Percentiles rank a stretch among this genome's conserved stretches.
Evolutionary conservation across 495 filamentous ascomycete genomes (phyloP).

Genomic region (Acidiella bohemica): DNA sequence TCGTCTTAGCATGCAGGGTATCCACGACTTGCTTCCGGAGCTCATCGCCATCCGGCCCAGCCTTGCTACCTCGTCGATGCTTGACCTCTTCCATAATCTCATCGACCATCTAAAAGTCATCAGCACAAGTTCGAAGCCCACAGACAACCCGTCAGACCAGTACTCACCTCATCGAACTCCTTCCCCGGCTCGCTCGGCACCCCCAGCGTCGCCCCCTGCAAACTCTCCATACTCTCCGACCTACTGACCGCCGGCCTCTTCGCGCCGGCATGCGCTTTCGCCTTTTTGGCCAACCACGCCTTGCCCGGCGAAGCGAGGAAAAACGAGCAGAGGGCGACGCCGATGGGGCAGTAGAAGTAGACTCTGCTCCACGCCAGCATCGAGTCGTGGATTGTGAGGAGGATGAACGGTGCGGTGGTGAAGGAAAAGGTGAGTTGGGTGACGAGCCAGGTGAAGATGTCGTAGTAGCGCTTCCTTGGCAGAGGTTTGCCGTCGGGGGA

Average conservation of each 20-base stretch:
- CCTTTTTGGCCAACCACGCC: constrained; percentile 38
- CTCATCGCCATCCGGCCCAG: constrained; percentile 12
- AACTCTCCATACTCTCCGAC: constrained; percentile 21
- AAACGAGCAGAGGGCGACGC: constrained; percentile 45
- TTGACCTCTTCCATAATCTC: constrained; percentile 64
- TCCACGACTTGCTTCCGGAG: constrained; percentile 17
- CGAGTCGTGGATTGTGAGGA: constrained; percentile 54
- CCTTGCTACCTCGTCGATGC: constrained; percentile 32
- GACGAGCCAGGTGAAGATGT: constrained; percentile 60
- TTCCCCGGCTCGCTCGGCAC: constrained; percentile 60
- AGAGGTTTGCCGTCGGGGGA: constrained; percentile 54
- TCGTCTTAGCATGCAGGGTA: constrained; percentile 8
- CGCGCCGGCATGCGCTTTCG: constrained; percentile 42
- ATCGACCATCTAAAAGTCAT: constrained; percentile 53
- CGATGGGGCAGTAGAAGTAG: constrained; percentile 76
- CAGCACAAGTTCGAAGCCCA: no score
- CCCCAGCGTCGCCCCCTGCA: constrained; percentile 49
- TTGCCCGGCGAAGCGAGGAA: constrained; percentile 76
- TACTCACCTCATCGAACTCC: constrained; percentile 67
- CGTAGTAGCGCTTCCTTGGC: constrained; percentile 71
- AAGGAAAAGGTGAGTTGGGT: constrained; percentile 82
- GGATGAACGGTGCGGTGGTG: constrained; percentile 65
- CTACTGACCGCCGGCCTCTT: constrained; percentile 20
- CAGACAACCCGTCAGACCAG: no score
- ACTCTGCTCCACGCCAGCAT: constrained; percentile 65